Conservation (phyloP, 106 monocot species). For the Apostasia shenzhenica region DNA sequence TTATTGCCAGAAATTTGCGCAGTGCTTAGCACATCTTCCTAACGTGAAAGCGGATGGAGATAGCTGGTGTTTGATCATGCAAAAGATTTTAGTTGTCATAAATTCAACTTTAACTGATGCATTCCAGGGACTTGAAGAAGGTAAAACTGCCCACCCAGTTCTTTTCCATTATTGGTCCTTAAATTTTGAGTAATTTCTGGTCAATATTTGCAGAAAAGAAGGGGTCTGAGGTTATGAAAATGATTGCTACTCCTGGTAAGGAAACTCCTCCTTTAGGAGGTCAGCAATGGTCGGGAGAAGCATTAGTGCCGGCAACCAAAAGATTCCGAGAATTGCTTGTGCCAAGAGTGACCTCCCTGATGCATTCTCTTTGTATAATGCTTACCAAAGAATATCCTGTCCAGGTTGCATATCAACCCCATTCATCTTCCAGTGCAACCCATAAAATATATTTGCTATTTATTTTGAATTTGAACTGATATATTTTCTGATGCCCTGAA, state of each 20-base stretch:
- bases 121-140: slow-evolving; percentile 82
- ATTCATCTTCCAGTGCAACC: neutral
- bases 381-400: slow-evolving; percentile 54
- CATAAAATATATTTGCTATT: too few species aligned
- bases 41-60: slow-evolving; percentile 54
- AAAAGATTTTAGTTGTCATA: slow-evolving; percentile 64
- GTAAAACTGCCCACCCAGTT: slow-evolving; percentile 17
- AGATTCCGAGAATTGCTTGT: slow-evolving; percentile 30
- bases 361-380: slow-evolving; percentile 63
- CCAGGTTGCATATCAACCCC: slow-evolving; percentile 29
- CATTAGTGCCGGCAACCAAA: slow-evolving; percentile 21
- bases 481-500: neutral
- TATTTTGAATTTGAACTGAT: too few species aligned
- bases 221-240: slow-evolving; percentile 36
- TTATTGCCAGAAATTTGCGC: slow-evolving; percentile 43
- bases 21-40: slow-evolving; percentile 66
- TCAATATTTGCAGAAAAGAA: slow-evolving; percentile 37
- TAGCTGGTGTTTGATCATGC: slow-evolving; percentile 67
- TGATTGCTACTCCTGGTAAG: slow-evolving; percentile 75
- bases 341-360: slow-evolving; percentile 52
- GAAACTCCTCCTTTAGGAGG: slow-evolving; percentile 55
- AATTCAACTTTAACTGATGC: slow-evolving; percentile 51
- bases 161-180: neutral
- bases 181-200: neutral
- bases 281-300: slow-evolving; percentile 20